phyloP scores from a whole-genome alignment of 805 yeast genomes.

The Pichia eremophila region DNA sequence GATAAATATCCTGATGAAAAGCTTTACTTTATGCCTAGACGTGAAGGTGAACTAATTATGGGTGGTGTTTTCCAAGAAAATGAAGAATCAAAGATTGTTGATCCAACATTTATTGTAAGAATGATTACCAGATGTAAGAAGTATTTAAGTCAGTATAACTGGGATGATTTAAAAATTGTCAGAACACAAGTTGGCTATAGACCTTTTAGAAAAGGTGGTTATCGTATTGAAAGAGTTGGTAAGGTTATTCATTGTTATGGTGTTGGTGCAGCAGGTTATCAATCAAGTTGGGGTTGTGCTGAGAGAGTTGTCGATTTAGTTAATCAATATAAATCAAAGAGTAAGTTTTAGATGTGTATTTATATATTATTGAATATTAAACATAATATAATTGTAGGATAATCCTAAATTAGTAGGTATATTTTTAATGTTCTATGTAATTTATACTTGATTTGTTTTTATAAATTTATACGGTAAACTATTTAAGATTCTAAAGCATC shows the following conservation, averaged over 20 bases:
- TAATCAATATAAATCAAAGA: not conserved
- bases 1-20: conserved; percentile 29
- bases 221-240: conserved; percentile 37
- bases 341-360: not conserved
- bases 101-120: conserved; percentile 36
- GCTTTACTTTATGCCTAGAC: conserved; percentile 55
- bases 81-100: conserved; percentile 22
- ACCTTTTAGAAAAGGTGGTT: conserved; percentile 56
- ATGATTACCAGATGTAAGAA: conserved; percentile 36
- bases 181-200: conserved; percentile 53
- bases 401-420: too few relatives aligned
- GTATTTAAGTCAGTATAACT: conserved; percentile 31
- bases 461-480: too few relatives aligned
- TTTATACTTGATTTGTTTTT: too few relatives aligned
- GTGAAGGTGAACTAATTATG: conserved; percentile 58
- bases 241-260: conserved; percentile 47
- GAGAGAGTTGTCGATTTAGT: conserved; percentile 29
- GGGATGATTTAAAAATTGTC: conserved; percentile 33
- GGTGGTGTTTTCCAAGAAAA: conserved; percentile 37
- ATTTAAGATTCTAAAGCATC: not conserved
- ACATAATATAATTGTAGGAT: not conserved
- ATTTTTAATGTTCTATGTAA: too few relatives aligned
- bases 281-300: conserved; percentile 56
- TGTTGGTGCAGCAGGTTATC: conserved; percentile 38
- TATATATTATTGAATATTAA: not conserved